A percentile compares a stretch with the other conserved stretches of the same genome.
phyloP scores from a whole-genome alignment of 192 early-diverging fungal species.

The Linnemannia zychae region DNA sequence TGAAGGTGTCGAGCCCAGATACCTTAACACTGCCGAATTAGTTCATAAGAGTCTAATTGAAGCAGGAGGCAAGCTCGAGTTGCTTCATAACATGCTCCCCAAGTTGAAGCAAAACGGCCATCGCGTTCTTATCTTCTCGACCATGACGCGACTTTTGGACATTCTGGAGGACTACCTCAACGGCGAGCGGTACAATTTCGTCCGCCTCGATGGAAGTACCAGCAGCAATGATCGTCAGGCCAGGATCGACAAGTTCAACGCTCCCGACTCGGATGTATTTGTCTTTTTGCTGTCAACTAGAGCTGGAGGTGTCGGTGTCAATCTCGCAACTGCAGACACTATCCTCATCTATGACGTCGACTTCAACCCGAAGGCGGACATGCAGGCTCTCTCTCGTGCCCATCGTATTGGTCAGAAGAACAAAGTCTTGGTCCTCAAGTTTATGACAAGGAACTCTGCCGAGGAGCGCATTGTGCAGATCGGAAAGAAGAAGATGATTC shows the following conservation, averaged over 20 bases:
- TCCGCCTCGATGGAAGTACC: conserved; percentile 78
- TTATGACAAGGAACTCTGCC: conserved; percentile 73
- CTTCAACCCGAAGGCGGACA: conserved; percentile 80
- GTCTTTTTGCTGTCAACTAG: conserved; percentile 79
- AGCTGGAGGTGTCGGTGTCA: conserved; percentile 84
- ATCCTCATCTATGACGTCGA: conserved; percentile 83
- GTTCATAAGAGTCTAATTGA: conserved; percentile 71
- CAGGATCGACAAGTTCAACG: conserved; percentile 77
- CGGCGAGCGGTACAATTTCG: conserved; percentile 62
- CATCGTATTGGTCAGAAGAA: conserved; percentile 82
- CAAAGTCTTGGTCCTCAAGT: conserved; percentile 73
- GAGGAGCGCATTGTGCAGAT: conserved; percentile 83
- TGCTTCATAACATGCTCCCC: conserved; percentile 76
- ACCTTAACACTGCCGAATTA: conserved; percentile 45
- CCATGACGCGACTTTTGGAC: conserved; percentile 88
- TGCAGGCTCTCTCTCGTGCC: conserved; percentile 81
- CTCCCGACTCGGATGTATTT: conserved; percentile 69
- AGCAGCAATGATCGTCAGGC: conserved; percentile 62
- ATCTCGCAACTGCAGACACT: conserved; percentile 80
- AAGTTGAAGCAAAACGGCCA: conserved; percentile 72
- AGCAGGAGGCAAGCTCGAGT: conserved; percentile 72
- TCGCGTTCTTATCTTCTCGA: conserved; percentile 86
- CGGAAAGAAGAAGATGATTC: conserved; percentile 80
- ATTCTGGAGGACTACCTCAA: conserved; percentile 83
- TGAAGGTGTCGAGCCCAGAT: conserved; percentile 65